Conservation (phyloP, 164 flowering plant species). For the Sextonia rubra region DNA sequence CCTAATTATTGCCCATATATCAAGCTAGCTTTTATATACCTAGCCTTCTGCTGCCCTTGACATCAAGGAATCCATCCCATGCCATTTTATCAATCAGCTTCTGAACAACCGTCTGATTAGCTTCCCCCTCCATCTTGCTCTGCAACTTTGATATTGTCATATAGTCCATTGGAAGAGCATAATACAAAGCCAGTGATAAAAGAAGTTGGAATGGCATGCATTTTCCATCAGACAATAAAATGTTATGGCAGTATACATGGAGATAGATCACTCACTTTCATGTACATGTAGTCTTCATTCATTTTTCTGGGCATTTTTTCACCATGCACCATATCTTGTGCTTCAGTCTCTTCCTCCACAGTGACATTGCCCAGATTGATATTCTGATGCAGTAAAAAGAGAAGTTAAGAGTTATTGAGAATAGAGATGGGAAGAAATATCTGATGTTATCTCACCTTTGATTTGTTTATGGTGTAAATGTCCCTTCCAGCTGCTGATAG, state of each 20-base stretch:
- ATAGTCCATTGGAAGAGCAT: slow-evolving; percentile 84
- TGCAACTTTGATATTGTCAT: slow-evolving; percentile 69
- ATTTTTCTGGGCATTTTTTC: slow-evolving; percentile 24
- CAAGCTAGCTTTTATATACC: slow-evolving; percentile 30
- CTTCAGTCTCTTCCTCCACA: slow-evolving; percentile 72
- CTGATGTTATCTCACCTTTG: slow-evolving; percentile 37
- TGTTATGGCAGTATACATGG: neutral
- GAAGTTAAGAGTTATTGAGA: neutral
- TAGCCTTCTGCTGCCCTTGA: slow-evolving; percentile 52
- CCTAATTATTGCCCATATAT: too few species aligned
- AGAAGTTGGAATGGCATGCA: neutral
- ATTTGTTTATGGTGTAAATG: slow-evolving; percentile 39
- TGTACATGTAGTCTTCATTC: slow-evolving; percentile 59
- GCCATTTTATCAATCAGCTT: slow-evolving; percentile 77
- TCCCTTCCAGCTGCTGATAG: slow-evolving; percentile 57
- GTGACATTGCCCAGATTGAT: slow-evolving; percentile 35
- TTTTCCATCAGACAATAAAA: neutral
- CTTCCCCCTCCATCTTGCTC: slow-evolving; percentile 62
- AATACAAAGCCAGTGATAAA: slow-evolving; percentile 63
- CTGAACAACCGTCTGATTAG: slow-evolving; percentile 50
- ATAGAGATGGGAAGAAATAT: neutral
- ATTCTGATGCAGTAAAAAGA: slow-evolving; percentile 27
- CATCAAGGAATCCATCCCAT: slow-evolving; percentile 66
- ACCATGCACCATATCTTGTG: slow-evolving; percentile 13
- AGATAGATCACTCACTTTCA: slow-evolving; percentile 49